Evolutionary conservation across 106 monocot species (phyloP).

Genomic region (Dioscorea zingiberensis): DNA sequence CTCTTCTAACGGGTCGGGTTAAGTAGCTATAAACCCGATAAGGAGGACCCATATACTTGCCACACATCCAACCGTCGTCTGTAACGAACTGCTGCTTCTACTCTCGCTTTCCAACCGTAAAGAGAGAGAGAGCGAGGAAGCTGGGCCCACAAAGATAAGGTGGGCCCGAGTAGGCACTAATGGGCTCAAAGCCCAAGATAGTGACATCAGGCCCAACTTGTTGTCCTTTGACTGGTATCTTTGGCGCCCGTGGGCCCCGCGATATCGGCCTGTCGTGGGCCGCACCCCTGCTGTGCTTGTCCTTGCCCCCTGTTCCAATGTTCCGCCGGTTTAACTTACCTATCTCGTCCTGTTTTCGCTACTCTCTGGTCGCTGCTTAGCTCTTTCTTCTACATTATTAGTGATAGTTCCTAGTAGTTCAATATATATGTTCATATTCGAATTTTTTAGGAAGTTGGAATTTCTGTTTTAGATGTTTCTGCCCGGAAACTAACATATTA

Average conservation of each 20-base stretch:
- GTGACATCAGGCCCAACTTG: neutral
- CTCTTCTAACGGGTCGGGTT: neutral
- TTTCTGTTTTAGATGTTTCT: too few relatives aligned
- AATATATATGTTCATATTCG: too few relatives aligned
- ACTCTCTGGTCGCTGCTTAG: too few relatives aligned
- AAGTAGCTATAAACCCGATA: too few relatives aligned
- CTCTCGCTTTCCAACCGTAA: neutral
- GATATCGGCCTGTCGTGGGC: neutral
- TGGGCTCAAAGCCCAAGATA: neutral
- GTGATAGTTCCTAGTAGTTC: too few relatives aligned
- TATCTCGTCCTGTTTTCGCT: too few relatives aligned
- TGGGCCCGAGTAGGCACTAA: neutral
- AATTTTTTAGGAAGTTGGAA: too few relatives aligned
- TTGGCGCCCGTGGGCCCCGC: neutral
- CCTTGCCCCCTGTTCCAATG: neutral
- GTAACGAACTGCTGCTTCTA: neutral
- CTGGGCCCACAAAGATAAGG: neutral
- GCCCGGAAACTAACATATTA: too few relatives aligned
- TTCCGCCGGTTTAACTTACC: too few relatives aligned
- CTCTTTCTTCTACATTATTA: too few relatives aligned
- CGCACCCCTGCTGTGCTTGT: neutral
- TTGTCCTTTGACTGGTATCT: neutral
- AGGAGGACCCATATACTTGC: too few relatives aligned
- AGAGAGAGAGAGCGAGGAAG: neutral
- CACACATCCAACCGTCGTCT: neutral